phyloP scores from a whole-genome alignment of 371 early-diverging fungal species.

The Mucor piriformis region DNA sequence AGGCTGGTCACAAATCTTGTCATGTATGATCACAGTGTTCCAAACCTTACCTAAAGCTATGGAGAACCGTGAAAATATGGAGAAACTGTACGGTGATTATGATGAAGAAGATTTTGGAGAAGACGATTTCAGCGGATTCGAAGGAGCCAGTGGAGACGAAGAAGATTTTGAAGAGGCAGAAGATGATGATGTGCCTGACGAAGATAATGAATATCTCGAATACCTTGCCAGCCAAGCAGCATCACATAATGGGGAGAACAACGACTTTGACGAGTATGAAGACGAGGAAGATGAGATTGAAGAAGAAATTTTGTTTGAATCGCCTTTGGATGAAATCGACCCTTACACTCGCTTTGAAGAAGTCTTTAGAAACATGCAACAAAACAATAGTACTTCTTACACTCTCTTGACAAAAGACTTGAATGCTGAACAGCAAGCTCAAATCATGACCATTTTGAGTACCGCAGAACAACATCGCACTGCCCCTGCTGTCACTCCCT shows the following conservation, averaged over 20 bases:
- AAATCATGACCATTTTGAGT: slow-evolving; percentile 47
- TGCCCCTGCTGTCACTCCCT: slow-evolving; percentile 8
- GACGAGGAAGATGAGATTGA: slow-evolving; percentile 67
- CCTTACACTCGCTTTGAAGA: slow-evolving; percentile 77
- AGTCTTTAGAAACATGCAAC: slow-evolving; percentile 40
- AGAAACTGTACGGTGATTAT: slow-evolving; percentile 65
- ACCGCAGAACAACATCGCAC: slow-evolving; percentile 47
- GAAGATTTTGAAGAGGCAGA: slow-evolving; percentile 46
- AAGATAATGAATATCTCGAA: slow-evolving; percentile 67
- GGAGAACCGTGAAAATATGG: slow-evolving; percentile 70
- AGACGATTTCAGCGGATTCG: slow-evolving; percentile 46
- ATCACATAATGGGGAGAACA: slow-evolving; percentile 21
- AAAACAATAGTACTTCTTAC: slow-evolving; percentile 49
- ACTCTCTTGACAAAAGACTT: slow-evolving; percentile 56
- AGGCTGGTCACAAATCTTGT: slow-evolving; percentile 74
- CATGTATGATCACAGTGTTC: slow-evolving; percentile 68
- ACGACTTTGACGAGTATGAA: slow-evolving; percentile 52
- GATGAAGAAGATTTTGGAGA: slow-evolving; percentile 67
- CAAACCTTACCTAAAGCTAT: slow-evolving; percentile 78
- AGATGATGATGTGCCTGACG: slow-evolving; percentile 63
- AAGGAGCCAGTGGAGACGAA: slow-evolving; percentile 43
- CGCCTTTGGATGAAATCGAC: slow-evolving; percentile 86
- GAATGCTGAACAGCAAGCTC: slow-evolving; percentile 50
- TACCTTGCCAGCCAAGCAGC: slow-evolving; percentile 65
- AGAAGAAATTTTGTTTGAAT: slow-evolving; percentile 82